Conservation (phyloP, 2,329 filamentous ascomycete genomes). For the Seiridium cupressi region DNA sequence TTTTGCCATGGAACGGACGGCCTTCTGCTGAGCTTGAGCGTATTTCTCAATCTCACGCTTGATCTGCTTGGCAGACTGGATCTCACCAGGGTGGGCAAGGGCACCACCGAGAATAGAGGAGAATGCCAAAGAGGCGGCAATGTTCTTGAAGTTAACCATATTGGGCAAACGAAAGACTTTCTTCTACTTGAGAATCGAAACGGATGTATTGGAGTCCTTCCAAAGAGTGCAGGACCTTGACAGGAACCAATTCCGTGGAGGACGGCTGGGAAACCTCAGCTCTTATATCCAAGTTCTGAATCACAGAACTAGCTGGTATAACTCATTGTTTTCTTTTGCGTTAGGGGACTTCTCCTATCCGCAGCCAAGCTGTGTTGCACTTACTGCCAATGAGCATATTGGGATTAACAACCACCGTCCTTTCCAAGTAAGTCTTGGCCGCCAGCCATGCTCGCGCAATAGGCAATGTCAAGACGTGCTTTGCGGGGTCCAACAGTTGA, state of each 20-base stretch:
- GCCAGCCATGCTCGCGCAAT: not conserved
- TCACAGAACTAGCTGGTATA: too few relatives aligned
- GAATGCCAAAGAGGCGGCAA: slow-evolving; percentile 23
- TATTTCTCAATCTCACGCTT: slow-evolving; percentile 30
- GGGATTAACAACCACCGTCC: not conserved
- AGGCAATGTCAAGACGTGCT: not conserved
- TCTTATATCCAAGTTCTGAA: not conserved
- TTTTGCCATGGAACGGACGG: slow-evolving; percentile 33
- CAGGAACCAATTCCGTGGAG: not conserved
- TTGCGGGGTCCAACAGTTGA: not conserved
- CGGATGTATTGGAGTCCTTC: not conserved
- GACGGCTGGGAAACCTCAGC: not conserved
- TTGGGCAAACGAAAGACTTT: slow-evolving; percentile 36
- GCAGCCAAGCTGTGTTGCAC: not conserved
- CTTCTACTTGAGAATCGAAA: not conserved
- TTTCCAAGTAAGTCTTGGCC: slow-evolving; percentile 3
- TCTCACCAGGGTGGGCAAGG: slow-evolving; percentile 37
- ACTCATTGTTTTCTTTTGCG: not conserved
- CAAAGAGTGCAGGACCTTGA: not conserved
- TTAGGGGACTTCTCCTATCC: not conserved
- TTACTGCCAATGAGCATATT: slow-evolving; percentile 1
- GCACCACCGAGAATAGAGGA: slow-evolving; percentile 18
- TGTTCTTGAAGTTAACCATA: slow-evolving; percentile 23
- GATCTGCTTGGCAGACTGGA: slow-evolving; percentile 19
- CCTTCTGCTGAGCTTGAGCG: slow-evolving; percentile 28